Base-by-base conservation (phyloP, 2,329 filamentous ascomycete genomes). In the Penicillium sp. region DNA sequence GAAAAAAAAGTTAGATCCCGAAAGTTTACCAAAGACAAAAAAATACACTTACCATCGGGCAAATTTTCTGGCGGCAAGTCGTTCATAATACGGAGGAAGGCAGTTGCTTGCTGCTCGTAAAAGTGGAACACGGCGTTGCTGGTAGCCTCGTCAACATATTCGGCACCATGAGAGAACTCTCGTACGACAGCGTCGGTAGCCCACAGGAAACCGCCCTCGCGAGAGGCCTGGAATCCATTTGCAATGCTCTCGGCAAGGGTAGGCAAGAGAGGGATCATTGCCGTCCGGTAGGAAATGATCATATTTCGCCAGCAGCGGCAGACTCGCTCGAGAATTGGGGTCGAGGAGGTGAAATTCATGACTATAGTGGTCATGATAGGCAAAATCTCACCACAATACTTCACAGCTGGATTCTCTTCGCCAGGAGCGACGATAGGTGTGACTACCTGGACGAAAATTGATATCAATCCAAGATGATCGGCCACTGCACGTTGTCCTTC, bases 131-230 rank as follows among this genome's bases (percentile, higher is more conserved):
- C 94, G 55, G 86, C 86, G 46, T 89, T 83, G 12, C 87, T 88
- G 5, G 89, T 94, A n/a, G 80, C 75, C 43, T 84, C 79, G 46
- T 91, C 85, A 18, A 97, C 87, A 51, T 87, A 82, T 58, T 95
- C 90, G 37, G 87, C 82, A 37, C 91, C 90, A 59, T 95, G 88
- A 0, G 89, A 93, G 65, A 97, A 98, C 67, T 98, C 93, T 50
- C 93, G 86, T 28, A 98, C 80, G 53, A 98, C 94, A 7, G 91
- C 89, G 55, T 90, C 88, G 2, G 91, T 96, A 1, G 93, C 91
- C 93, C 93, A 98, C n/a, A 98, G 77, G 77, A 98, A 98, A 67
- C 91, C 96, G 9, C 93, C 93, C 70, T 98, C 91, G 51, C 84
- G 82, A 9, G 91, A 96, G 13, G 81, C 79, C 47, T 86, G 80